Percentiles rank a stretch among this genome's conserved stretches.
These are phyloP conservation scores for Auricularia sp. DNA, from an alignment of 768 basidiomycete genomes.

Conservation along the genomic window DNA sequence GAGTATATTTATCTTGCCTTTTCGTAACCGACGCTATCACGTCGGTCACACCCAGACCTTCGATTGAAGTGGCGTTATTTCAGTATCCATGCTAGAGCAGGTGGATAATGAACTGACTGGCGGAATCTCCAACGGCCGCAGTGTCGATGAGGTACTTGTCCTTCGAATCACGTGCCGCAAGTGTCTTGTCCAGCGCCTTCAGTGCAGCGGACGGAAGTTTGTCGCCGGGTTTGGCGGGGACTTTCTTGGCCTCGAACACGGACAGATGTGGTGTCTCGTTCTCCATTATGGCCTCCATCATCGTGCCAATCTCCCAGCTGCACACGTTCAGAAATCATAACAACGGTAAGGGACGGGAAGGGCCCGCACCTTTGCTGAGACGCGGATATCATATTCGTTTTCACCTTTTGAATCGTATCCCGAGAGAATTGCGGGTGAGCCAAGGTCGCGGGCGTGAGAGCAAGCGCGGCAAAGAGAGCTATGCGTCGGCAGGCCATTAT, in stretches of 20 bases:
- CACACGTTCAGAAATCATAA: too few relatives aligned
- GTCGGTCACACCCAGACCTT: conserved; percentile 10
- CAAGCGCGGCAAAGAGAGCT: not conserved
- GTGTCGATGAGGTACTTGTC: conserved; percentile 10
- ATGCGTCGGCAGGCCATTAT: too few relatives aligned
- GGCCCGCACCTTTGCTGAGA: not conserved
- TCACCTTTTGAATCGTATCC: not conserved
- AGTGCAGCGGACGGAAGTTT: not conserved
- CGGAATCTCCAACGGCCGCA: conserved; percentile 21
- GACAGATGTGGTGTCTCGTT: conserved; percentile 14
- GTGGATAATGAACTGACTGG: conserved; percentile 2
- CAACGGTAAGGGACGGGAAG: not conserved
- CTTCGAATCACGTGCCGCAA: not conserved
- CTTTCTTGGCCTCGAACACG: conserved; percentile 10
- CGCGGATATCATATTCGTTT: not conserved
- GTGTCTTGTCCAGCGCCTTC: not conserved
- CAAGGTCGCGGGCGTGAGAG: not conserved
- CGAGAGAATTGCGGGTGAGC: not conserved
- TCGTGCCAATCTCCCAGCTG: conserved; percentile 16
- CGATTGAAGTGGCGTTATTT: not conserved
- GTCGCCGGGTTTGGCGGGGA: not conserved
- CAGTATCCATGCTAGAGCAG: too few relatives aligned
- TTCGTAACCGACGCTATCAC: conserved; percentile 8
- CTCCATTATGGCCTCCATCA: conserved; percentile 16
- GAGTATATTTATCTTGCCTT: conserved; percentile 7